Base-by-base conservation (phyloP, 2,329 filamentous ascomycete genomes). In the Calonectria honghensis region DNA sequence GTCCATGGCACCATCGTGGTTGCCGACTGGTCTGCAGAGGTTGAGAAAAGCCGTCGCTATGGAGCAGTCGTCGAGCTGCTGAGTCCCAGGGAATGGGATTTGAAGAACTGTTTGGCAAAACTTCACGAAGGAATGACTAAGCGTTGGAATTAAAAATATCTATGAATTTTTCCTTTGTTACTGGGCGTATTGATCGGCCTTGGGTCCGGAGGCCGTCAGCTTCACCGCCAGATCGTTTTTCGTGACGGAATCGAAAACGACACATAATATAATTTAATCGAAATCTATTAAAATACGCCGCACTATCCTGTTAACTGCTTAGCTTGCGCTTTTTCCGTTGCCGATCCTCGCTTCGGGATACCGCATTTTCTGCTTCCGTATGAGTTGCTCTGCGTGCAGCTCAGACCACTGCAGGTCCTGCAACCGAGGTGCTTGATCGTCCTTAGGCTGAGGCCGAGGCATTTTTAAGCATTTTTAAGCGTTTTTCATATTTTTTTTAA, bases 1-100 rank as follows among this genome's bases (percentile, higher is more conserved):
- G 32, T 63, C n/a, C 57, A 63, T 10, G 57, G 57, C 7, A 63
- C 57, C 35, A 63, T 63, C 13, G 57, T 63, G 57, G 57, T 63
- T 63, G 39, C 57, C 7, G 57, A 63, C 37, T 63, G 57, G 57
- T 41, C 57, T 39, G 57, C 35, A 14, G 57, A 63, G 24, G 57
- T 63, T 16, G 57, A 63, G 14, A 27, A 20, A 24, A 29, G 35
- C 35, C 57, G 57, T 6, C 24, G 37, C 57, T 29, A 63, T 29
- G 57, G 57, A 2, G 57, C 57, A 4, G 57, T 63, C n/a, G 57
- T 63, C 20, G 57, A 63, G 37, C 35, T 63, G 14, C 35, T 63
- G 24, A 41, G 27, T 18, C 57, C 57, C 7, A 63, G 18, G 24
- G 39, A 63, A 24, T 63, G 57, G 57, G 57, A 63, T 63, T 13